Evolutionary conservation across 352 stramenopile species (phyloP), one percentile per base, ranked within the genome.

Genomic region (Phytophthora colocasiae): DNA sequence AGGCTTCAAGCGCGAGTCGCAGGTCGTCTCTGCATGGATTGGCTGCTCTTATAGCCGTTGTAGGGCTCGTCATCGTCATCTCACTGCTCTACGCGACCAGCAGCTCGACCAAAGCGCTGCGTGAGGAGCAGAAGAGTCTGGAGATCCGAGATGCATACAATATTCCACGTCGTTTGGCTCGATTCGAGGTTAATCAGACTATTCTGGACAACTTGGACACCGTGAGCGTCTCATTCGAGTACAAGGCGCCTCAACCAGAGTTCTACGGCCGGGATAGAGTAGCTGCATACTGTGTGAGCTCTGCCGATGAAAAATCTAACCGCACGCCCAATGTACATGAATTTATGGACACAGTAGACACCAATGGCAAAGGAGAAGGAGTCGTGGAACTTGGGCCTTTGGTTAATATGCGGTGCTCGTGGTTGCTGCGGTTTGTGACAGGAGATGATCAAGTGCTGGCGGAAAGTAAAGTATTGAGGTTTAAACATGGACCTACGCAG

Each of bases 371-470:
- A n/a, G 53, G 53, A 24, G 52, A 58, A 0, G 73, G 73, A 1
- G 40, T 69, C 15, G 62, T 81, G 10, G 54, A 68, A 17, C 19
- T 85, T 26, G 77, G 74, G 9, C 77, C 74, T 46, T 59, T 85
- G 27, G 53, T 83, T 22, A 85, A 85, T 55, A 83, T 85, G 65
- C 61, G 77, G 14, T 85, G 77, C 60, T 69, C 65, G 36, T 85
- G 75, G 66, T 55, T 76, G 44, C 66, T 85, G n/a, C 54, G 68
- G 32, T 85, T 83, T 50, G 47, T 81, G 11, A 74, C 75, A 7
- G 38, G 41, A 15, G 63, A 63, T 12, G 49, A 64, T 15, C 47
- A 69, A 6, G 73, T 74, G 39, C 57, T 85, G 22, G 66, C 41
- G 2, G 69, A 79, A 27, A 77, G 61, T 1, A 39, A 70, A 31